These are phyloP conservation scores for Mortierella sp. DNA, from an alignment of 371 early-diverging fungal species.

Conservation along the genomic window DNA sequence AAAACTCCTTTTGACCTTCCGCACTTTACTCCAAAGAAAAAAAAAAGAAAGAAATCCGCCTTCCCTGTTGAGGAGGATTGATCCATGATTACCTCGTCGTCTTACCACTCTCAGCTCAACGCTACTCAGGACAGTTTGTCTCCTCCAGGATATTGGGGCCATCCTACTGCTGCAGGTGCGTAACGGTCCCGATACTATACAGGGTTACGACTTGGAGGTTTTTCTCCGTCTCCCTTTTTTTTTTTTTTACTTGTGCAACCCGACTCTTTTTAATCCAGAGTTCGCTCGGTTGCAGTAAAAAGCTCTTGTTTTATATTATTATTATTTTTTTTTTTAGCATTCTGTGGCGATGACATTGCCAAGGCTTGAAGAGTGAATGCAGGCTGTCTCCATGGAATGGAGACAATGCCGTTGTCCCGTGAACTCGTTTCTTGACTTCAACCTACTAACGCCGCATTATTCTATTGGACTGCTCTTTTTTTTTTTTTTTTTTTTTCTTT, in stretches of 20 bases:
- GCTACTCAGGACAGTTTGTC: not conserved
- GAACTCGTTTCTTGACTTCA: too few species aligned
- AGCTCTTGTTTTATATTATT: not conserved
- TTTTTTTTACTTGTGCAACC: not conserved
- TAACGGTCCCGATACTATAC: too few species aligned
- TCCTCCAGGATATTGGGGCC: constrained; percentile 35
- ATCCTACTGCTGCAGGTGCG: constrained; percentile 48
- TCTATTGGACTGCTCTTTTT: too few species aligned
- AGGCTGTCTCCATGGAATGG: too few species aligned
- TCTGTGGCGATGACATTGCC: too few species aligned
- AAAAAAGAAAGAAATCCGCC: too few species aligned
- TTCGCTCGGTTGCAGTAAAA: not conserved
- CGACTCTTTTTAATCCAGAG: not conserved
- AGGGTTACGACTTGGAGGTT: not conserved
- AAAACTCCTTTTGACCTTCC: not conserved
- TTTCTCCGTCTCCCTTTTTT: not conserved
- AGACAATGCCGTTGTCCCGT: too few species aligned
- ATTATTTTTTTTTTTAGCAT: not conserved
- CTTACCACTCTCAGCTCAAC: constrained; percentile 12
- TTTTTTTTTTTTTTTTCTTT: too few species aligned
- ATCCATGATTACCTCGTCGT: constrained; percentile 32
- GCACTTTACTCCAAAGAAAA: too few species aligned
- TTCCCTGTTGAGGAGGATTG: not conserved
- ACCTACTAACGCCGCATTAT: too few species aligned
- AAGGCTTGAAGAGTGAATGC: too few species aligned